A percentile compares a stretch with the other conserved stretches of the same genome.
phyloP scores from a whole-genome alignment of 805 yeast genomes.

The Alloascoidea hylecoeti region DNA sequence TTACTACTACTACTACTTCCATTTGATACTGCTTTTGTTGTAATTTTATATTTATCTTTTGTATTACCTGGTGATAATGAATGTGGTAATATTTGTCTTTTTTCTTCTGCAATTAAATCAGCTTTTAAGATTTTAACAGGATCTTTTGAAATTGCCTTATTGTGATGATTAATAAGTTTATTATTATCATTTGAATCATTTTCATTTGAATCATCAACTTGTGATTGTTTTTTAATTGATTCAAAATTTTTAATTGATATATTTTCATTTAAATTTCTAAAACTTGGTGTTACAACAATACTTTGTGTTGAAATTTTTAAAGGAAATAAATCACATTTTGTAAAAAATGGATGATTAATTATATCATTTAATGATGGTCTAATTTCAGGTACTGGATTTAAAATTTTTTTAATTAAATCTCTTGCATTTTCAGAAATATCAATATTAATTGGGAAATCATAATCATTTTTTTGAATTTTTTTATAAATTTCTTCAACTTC shows the following conservation, averaged over 20 bases:
- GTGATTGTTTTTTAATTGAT: constrained; percentile 48
- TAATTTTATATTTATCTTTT: constrained; percentile 58
- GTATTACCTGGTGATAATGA: constrained; percentile 91
- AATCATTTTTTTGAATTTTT: constrained; percentile 64
- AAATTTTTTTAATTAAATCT: constrained; percentile 53
- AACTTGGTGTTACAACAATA: constrained; percentile 48
- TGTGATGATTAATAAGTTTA: no score
- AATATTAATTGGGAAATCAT: constrained; percentile 60
- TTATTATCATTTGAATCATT: no score
- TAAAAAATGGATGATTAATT: constrained; percentile 76
- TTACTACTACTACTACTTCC: no score
- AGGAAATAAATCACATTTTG: constrained; percentile 59
- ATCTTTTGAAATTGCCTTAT: constrained; percentile 28
- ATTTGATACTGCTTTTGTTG: constrained; percentile 4
- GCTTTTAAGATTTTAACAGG: constrained; percentile 60
- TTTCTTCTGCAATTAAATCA: constrained; percentile 56
- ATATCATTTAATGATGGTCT: constrained; percentile 77
- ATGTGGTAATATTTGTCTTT: constrained; percentile 63
- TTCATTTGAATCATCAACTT: constrained; percentile 17
- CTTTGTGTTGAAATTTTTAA: constrained; percentile 46
- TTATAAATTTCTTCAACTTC: constrained; percentile 79
- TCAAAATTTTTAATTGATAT: constrained; percentile 59
- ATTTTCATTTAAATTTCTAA: constrained; percentile 35
- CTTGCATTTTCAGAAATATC: constrained; percentile 59
- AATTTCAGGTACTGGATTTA: constrained; percentile 61